Evolutionary conservation across 1,284 basidiomycete species (phyloP).

Genomic region (Porogramme epimiltina): DNA sequence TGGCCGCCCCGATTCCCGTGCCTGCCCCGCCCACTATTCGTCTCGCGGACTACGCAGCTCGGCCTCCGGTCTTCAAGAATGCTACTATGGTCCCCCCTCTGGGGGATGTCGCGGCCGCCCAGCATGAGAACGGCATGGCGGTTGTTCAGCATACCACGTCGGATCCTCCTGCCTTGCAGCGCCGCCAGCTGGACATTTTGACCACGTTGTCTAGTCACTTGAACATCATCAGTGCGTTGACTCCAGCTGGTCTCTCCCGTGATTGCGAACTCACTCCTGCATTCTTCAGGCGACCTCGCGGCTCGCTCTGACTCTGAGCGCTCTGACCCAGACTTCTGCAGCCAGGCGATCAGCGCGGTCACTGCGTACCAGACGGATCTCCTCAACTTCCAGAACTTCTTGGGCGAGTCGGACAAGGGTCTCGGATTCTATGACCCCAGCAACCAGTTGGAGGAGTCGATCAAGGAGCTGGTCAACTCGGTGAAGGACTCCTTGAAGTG

Average conservation of each 20-base stretch:
- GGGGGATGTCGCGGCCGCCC: background rate
- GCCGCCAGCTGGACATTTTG: slow-evolving; percentile 21
- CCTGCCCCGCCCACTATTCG: slow-evolving; percentile 32
- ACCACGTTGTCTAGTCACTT: slow-evolving; percentile 29
- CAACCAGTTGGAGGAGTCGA: slow-evolving; percentile 45
- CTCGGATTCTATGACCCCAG: slow-evolving; percentile 52
- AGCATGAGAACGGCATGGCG: background rate
- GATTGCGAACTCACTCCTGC: background rate
- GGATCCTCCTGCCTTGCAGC: slow-evolving; percentile 4
- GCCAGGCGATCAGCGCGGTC: slow-evolving; percentile 39
- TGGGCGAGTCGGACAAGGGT: slow-evolving; percentile 47
- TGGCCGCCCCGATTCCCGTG: slow-evolving; percentile 34
- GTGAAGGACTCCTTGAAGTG: slow-evolving; percentile 45
- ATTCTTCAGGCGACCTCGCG: slow-evolving; percentile 11
- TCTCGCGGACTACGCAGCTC: slow-evolving; percentile 19
- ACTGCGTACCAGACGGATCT: slow-evolving; percentile 43
- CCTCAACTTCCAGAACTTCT: slow-evolving; percentile 37
- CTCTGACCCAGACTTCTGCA: slow-evolving; percentile 38
- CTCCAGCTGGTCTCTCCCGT: background rate
- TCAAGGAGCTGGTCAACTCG: slow-evolving; percentile 52
- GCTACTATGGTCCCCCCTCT: background rate
- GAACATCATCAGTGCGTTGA: slow-evolving; percentile 12
- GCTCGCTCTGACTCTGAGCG: slow-evolving; percentile 11
- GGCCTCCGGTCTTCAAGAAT: slow-evolving; percentile 9
- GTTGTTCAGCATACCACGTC: slow-evolving; percentile 15